Evolutionary conservation across 176 grass and related monocot genomes (phyloP).

Genomic region (Ensete glaucum): DNA sequence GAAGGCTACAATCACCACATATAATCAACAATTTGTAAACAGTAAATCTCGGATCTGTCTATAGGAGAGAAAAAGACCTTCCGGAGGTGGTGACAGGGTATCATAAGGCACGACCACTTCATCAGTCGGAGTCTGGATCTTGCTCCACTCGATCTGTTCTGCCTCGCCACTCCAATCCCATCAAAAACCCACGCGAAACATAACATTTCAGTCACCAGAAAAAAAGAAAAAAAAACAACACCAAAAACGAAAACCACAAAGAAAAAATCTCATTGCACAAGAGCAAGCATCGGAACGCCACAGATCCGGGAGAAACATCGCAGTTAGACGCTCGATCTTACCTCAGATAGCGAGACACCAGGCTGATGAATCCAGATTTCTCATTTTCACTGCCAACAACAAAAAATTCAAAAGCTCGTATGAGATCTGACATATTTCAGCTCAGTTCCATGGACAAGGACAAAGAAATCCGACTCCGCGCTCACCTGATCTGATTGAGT

Average conservation of each 20-base stretch:
- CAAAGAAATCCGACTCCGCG: neutral
- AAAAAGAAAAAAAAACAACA: neutral
- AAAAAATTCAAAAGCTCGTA: constrained; percentile 6
- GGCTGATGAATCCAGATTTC: constrained; percentile 81
- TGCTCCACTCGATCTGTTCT: constrained; percentile 94
- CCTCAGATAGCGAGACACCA: constrained; percentile 89
- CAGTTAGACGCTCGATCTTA: constrained; percentile 18
- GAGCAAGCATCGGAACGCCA: neutral
- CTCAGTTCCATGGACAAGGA: constrained; percentile 7
- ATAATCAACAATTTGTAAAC: neutral
- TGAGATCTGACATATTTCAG: constrained; percentile 2
- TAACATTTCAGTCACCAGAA: neutral
- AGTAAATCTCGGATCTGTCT: constrained; percentile 13
- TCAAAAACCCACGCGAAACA: neutral
- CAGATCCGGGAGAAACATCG: neutral
- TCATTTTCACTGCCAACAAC: constrained; percentile 64
- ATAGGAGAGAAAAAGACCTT: constrained; percentile 40
- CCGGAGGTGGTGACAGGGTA: constrained; percentile 40
- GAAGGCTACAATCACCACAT: neutral
- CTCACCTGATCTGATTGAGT: constrained; percentile 80
- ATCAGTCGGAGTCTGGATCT: constrained; percentile 96
- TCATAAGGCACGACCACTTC: constrained; percentile 89
- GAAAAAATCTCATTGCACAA: neutral
- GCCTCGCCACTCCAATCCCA: constrained; percentile 48
- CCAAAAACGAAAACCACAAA: neutral